These are phyloP conservation scores for Penstemon davidsonii DNA, from an alignment of 257 asterid genomes.

Conservation along the genomic window DNA sequence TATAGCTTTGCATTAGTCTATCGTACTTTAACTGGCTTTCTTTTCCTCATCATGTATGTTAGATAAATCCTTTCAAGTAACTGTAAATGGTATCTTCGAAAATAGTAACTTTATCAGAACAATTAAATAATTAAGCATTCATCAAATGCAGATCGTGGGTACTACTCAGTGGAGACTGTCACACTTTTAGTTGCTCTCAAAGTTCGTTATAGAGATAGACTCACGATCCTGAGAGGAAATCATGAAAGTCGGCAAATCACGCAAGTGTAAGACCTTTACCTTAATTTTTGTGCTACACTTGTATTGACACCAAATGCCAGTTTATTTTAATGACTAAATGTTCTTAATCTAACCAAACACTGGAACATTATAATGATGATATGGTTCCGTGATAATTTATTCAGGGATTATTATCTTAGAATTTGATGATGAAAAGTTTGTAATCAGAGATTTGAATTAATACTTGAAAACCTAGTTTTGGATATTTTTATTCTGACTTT, in stretches of 20 bases:
- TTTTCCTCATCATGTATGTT: slow-evolving; percentile 10
- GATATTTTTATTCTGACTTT: neutral
- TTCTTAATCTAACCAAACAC: neutral
- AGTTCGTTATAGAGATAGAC: slow-evolving; percentile 94
- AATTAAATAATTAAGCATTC: slow-evolving; percentile 28
- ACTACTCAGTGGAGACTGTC: slow-evolving; percentile 98
- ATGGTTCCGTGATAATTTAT: no score
- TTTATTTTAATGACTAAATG: slow-evolving; percentile 10
- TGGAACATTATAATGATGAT: no score
- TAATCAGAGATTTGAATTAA: neutral
- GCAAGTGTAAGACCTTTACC: slow-evolving; percentile 75
- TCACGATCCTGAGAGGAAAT: slow-evolving; percentile 94
- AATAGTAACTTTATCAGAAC: slow-evolving; percentile 12
- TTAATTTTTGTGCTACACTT: slow-evolving; percentile 10
- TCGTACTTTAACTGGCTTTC: neutral
- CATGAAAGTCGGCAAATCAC: slow-evolving; percentile 98
- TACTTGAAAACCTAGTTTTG: neutral
- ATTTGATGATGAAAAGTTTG: neutral
- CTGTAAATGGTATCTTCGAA: slow-evolving; percentile 6
- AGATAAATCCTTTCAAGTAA: slow-evolving; percentile 7
- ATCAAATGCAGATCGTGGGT: slow-evolving; percentile 88
- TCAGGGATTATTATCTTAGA: no score
- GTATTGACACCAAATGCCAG: neutral
- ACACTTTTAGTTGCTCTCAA: slow-evolving; percentile 89
- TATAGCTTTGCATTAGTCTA: slow-evolving; percentile 11